Evolutionary conservation across 345 rosid species (phyloP), one percentile per base, ranked within the genome.

Genomic region (Bretschneidera sinensis): DNA sequence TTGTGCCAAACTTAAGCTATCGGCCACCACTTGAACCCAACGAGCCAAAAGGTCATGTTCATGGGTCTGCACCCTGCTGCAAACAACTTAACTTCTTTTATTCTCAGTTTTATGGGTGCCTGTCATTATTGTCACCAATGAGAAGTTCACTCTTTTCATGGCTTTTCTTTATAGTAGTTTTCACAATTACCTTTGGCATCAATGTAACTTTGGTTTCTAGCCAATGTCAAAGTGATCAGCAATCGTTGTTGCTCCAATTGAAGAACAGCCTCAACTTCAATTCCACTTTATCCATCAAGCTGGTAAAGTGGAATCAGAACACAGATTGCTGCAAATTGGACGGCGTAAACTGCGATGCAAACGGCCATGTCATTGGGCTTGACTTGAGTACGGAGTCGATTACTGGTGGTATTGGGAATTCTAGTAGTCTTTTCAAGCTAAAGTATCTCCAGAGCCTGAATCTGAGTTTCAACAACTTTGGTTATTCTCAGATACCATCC

Each of bases 301-400:
- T 79, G 55, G 66, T 35, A 51, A 24, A 6, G 3, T 85, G 87
- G 85, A 51, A 43, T 65, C 57, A 17, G 11, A 45, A 17, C 57
- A 14, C 25, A 1, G 70, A 74, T 58, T 82, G 78, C 51, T 77
- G 76, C 51, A 14, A 49, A 0, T 85, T 85, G 83, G 21, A 28
- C 2, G 87, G 91, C 8, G 76, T 84, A 23, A 51, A 34, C 16
- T 84, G 90, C 21, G 67, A 79, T 62, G 64, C 0, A 0, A 64
- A 45, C 43, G 79, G 76, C 45, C 66, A 14, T 28, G 83, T 85
- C 23, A 56, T 24, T 21, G 77, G 63, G 1, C 71, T 85, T 4
- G 69, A 82, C 64, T 67, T 85, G 67, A 78, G 77, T 65, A 22
- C 15, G 3, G 73, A 80, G 51, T 52, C 18, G 1, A 75, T 78